Base-by-base conservation (phyloP, 306 rosid genomes). In the Gastrolobium villosum region DNA sequence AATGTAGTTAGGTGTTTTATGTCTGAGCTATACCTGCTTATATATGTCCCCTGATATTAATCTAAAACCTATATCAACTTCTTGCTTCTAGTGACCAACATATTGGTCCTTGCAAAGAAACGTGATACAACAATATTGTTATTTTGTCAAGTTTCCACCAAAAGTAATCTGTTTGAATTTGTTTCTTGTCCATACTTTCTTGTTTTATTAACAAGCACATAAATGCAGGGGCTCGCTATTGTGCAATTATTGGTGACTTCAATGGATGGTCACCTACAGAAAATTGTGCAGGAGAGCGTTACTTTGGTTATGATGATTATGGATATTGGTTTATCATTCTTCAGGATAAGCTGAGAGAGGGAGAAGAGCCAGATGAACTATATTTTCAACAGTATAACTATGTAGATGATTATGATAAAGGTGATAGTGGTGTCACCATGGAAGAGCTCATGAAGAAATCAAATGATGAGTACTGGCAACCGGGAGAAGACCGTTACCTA, bases 291-390 rank as follows among this genome's bases (percentile, higher is more conserved):
- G 89, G 93, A 83, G 98, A 95, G 83, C 95, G 97, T 80, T 90
- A 77, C 86, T 88, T 87, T 66, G 99, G 99, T 45, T 97, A 88
- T 60, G 99, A 95, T 82, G 99, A 95, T 86, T 92, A 77, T 82
- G 98, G 99, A 75, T 95, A 90, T 80, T 95, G 99, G 99, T 95
- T 95, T 82, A 83, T 95, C 82, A 86, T 95, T 85, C 93, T 95
- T 15, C 89, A 92, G 65, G 99, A 95, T 84, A 92, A 87, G 87
- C 84, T 95, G 77, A 88, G 94, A 84, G 97, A 86, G 59, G 97
- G 94, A 43, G 94, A 95, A 77, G 72, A 92, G 78, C 91, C 93
- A 11, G 99, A 95, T n/a, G 86, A 92, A 76, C 93, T 92, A 55
- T 95, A 89, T 78, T 95, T 95, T 86, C 99, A 95, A 82, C 92